Percentiles rank a stretch among this genome's conserved stretches.
Conservation (phyloP, 208 protist genomes). For the Leishmania major region DNA sequence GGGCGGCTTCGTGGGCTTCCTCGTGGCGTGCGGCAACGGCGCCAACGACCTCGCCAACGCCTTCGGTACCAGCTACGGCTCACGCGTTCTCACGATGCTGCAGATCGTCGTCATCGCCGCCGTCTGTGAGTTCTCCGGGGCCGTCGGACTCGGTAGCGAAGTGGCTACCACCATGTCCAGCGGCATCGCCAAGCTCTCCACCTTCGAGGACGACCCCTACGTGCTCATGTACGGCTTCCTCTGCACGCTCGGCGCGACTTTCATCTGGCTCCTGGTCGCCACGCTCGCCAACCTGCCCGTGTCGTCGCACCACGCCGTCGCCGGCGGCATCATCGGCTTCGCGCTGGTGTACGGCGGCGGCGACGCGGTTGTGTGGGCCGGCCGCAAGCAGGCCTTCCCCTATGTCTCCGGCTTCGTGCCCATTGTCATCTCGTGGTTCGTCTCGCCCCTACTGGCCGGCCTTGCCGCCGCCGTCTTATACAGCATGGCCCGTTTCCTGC, state of each 20-base stretch:
- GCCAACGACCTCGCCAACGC: constrained; percentile 91
- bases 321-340: constrained; percentile 75
- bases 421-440: constrained; percentile 67
- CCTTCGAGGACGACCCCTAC: constrained; percentile 61
- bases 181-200: constrained; percentile 54
- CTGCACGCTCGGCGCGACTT: constrained; percentile 45
- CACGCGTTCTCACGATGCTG: constrained; percentile 61
- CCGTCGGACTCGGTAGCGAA: constrained; percentile 56
- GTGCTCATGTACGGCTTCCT: constrained; percentile 82
- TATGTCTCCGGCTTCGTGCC: constrained; percentile 58
- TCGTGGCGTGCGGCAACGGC: constrained; percentile 76
- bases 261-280: constrained; percentile 59
- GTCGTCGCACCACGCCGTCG: constrained; percentile 66
- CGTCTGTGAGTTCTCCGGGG: constrained; percentile 74
- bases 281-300: constrained; percentile 52
- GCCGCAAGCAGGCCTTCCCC: constrained; percentile 43
- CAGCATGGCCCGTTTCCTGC: constrained; percentile 32
- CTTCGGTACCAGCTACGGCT: constrained; percentile 85
- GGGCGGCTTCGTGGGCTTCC: constrained; percentile 65
- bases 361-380: constrained; percentile 53
- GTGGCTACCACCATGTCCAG: constrained; percentile 66
- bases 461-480: constrained; percentile 45
- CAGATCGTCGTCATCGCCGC: constrained; percentile 78
- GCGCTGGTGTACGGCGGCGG: constrained; percentile 64
- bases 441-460: constrained; percentile 58